Evolutionary conservation across 768 basidiomycete species (phyloP), one percentile per base, ranked within the genome.

Genomic region (Cyclocybe aegerita): DNA sequence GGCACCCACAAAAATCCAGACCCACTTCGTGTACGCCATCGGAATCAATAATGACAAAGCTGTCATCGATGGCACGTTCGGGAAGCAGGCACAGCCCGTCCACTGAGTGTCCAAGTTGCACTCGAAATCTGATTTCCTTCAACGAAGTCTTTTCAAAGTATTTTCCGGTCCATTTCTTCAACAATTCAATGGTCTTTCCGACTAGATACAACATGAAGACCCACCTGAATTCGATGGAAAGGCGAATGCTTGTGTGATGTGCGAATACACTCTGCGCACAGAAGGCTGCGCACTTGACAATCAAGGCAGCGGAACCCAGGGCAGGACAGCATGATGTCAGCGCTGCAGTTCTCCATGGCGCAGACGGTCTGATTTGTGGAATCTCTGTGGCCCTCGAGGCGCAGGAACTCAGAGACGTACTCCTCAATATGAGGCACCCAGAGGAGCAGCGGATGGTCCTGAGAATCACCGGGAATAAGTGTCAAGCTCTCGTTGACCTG

Each of bases 1-100:
- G 47, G 53, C 72, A 74, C 1, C 56, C 60, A 46, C 73, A 74
- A 46, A 62, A 73, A 48, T 69, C 62, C 0, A 73, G 44, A 3
- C 39, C 52, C 3, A 74, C 63, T 10, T 52, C 14, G 41, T 72
- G 71, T 10, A 75, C 63, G 0, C 67, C 70, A 47, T 60, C 50
- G 1, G 43, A 50, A 47, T 69, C 56, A 40, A 75, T 55, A 8
- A 75, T 50, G 4, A 64, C 54, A 46, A 72, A 73, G 10, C 62
- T 53, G 35, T 66, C 53, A 32, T 49, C 39, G 11, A 31, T 16
- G 0, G 55, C 56, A 2, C 17, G 23, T 9, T 37, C 10, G 5
- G 54, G 57, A 46, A 49, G 41, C 9, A 37, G 16, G 42, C 68
- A 72, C 2, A 6, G 1, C 9, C 52, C 42, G 0, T 54, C 50